These are phyloP conservation scores for Edaphochlamys debaryana DNA, from an alignment of 139 green algal genomes.

Conservation along the genomic window DNA sequence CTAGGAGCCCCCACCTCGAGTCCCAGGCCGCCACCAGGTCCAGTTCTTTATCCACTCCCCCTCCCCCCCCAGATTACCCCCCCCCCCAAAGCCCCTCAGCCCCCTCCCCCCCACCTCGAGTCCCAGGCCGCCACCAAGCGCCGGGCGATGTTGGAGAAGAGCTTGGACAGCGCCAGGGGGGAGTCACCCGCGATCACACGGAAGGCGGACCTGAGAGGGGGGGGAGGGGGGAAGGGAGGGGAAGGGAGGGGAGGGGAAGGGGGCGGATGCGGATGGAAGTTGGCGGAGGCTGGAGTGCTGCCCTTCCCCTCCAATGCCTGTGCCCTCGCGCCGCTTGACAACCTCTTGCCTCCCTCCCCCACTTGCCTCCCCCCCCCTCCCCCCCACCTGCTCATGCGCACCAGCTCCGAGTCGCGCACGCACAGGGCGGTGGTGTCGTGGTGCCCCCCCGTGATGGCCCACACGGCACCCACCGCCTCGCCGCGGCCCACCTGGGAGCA, in stretches of 20 bases:
- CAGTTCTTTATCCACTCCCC: no score
- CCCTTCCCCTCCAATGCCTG: no score
- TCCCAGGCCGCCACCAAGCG: slow-evolving; percentile 51
- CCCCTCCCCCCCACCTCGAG: slow-evolving; percentile 35
- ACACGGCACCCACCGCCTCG: slow-evolving; percentile 79
- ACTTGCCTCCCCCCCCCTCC: slow-evolving; percentile 19
- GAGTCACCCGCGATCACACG: slow-evolving; percentile 47
- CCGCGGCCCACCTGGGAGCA: slow-evolving; percentile 73
- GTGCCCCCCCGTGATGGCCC: slow-evolving; percentile 64
- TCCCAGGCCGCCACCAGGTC: slow-evolving; percentile 52
- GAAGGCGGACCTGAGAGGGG: slow-evolving; percentile 19
- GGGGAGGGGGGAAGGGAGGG: not conserved
- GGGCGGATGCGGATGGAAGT: no score
- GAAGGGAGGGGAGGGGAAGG: not conserved
- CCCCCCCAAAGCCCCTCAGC: no score
- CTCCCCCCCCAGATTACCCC: no score
- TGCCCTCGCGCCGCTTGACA: no score
- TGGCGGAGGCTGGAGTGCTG: no score
- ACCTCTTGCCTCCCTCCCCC: no score
- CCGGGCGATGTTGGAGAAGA: slow-evolving; percentile 54
- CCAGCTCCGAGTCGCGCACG: slow-evolving; percentile 77
- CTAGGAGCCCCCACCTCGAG: slow-evolving; percentile 35
- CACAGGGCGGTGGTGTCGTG: slow-evolving; percentile 80
- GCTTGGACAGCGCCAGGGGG: slow-evolving; percentile 50
- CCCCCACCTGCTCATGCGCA: slow-evolving; percentile 73